A percentile compares a stretch with the other conserved stretches of the same genome.
Evolutionary conservation across 1,284 basidiomycete genomes (phyloP).

Genomic region (Cryptococcus hybrid): DNA sequence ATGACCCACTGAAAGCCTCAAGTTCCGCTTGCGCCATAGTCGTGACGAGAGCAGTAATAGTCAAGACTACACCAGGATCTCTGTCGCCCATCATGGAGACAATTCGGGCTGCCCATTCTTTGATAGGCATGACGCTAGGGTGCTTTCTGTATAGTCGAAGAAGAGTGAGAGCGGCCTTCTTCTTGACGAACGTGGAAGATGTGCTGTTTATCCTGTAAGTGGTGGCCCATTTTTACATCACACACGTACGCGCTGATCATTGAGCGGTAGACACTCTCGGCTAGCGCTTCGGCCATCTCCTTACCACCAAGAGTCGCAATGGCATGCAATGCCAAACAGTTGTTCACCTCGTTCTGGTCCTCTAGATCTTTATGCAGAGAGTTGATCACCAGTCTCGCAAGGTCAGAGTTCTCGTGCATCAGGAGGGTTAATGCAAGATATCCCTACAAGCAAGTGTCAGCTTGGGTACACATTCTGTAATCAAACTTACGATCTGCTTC

Average conservation of each 20-base stretch:
- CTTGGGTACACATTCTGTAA: background rate
- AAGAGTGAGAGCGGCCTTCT: conserved; percentile 95
- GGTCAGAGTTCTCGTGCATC: conserved; percentile 98
- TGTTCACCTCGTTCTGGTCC: conserved; percentile 90
- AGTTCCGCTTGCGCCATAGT: conserved; percentile 91
- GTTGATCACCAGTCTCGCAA: conserved; percentile 92
- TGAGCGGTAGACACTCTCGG: conserved; percentile 88
- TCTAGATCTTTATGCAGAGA: conserved; percentile 97
- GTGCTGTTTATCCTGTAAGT: conserved; percentile 61
- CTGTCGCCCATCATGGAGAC: conserved; percentile 92
- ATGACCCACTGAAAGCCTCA: conserved; percentile 85
- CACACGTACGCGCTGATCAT: conserved; percentile 89
- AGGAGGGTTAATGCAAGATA: conserved; percentile 95
- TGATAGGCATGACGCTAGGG: conserved; percentile 85
- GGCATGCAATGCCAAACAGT: conserved; percentile 94
- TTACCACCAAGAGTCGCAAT: conserved; percentile 97
- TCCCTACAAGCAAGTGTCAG: conserved; percentile 58
- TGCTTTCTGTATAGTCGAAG: conserved; percentile 94
- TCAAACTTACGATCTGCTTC: conserved; percentile 89
- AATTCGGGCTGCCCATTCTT: conserved; percentile 94
- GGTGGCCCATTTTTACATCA: background rate
- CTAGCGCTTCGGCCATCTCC: conserved; percentile 96
- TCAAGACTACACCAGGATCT: conserved; percentile 90
- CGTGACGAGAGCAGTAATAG: conserved; percentile 91
- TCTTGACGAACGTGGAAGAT: conserved; percentile 93